These are phyloP conservation scores for Pachysandra terminalis DNA, from an alignment of 164 flowering plant species.

Conservation along the genomic window DNA sequence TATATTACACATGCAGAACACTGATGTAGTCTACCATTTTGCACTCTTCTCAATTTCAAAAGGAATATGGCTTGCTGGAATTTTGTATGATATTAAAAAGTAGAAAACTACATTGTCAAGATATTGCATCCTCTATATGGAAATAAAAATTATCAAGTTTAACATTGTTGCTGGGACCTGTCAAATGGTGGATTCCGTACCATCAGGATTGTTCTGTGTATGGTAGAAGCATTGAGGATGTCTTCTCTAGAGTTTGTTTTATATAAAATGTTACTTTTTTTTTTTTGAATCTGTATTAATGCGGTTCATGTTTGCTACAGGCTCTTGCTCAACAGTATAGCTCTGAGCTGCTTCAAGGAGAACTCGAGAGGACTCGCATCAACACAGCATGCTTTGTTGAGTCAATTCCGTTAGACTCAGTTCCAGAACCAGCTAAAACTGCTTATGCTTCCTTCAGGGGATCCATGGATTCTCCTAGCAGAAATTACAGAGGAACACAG, in stretches of 20 bases:
- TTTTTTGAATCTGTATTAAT: background rate
- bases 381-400: slow-evolving; percentile 93
- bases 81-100: background rate
- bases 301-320: slow-evolving; percentile 32
- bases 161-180: too few species aligned
- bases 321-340: slow-evolving; percentile 93
- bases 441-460: slow-evolving; percentile 66
- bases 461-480: slow-evolving; percentile 62
- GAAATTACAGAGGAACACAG: slow-evolving; percentile 42
- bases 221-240: background rate
- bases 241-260: background rate
- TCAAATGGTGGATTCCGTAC: background rate
- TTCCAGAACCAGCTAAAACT: slow-evolving; percentile 68
- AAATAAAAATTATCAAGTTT: too few species aligned
- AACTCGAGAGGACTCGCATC: slow-evolving; percentile 87
- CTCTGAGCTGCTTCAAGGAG: slow-evolving; percentile 78
- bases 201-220: background rate
- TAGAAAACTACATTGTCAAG: background rate
- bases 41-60: background rate
- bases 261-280: background rate
- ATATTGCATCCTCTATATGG: background rate
- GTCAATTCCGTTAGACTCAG: slow-evolving; percentile 58
- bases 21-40: too few species aligned
- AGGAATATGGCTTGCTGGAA: background rate
- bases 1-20: too few species aligned